phyloP scores from a whole-genome alignment of 768 basidiomycete genomes.

The Boletus rex-veris region DNA sequence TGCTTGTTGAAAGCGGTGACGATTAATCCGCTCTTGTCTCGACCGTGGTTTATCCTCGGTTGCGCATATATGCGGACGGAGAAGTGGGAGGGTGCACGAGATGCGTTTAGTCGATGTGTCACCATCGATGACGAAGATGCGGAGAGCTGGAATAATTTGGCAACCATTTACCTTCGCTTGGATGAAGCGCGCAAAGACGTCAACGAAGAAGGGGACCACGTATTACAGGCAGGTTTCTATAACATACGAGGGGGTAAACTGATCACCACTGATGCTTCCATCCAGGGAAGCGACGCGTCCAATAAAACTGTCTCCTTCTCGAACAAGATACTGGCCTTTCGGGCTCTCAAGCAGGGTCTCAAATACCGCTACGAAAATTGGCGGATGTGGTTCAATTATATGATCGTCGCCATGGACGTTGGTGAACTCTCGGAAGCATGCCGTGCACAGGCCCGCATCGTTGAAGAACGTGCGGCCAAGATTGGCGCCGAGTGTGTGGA shows the following conservation, averaged over 20 bases:
- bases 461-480: constrained; percentile 51
- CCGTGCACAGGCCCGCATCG: constrained; percentile 75
- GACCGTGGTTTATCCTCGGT: constrained; percentile 96
- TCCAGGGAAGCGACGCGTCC: constrained; percentile 20
- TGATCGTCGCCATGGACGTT: constrained; percentile 88
- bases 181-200: constrained; percentile 40
- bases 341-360: constrained; percentile 87
- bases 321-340: constrained; percentile 87
- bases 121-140: constrained; percentile 93
- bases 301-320: constrained; percentile 49
- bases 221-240: constrained; percentile 21
- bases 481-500: constrained; percentile 63
- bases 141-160: constrained; percentile 98
- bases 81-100: constrained; percentile 78
- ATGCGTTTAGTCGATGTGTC: constrained; percentile 84
- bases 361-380: constrained; percentile 85
- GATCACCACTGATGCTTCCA: constrained; percentile 12
- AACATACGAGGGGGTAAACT: background rate
- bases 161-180: constrained; percentile 88
- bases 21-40: constrained; percentile 85
- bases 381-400: constrained; percentile 99
- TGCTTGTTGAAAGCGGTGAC: constrained; percentile 72
- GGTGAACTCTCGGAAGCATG: constrained; percentile 88
- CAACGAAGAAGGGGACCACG: constrained; percentile 28
- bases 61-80: constrained; percentile 83